Percentiles rank a stretch among this genome's conserved stretches.
Conservation (phyloP, 371 early-diverging fungal genomes). For the Zancudomyces culisetae region DNA sequence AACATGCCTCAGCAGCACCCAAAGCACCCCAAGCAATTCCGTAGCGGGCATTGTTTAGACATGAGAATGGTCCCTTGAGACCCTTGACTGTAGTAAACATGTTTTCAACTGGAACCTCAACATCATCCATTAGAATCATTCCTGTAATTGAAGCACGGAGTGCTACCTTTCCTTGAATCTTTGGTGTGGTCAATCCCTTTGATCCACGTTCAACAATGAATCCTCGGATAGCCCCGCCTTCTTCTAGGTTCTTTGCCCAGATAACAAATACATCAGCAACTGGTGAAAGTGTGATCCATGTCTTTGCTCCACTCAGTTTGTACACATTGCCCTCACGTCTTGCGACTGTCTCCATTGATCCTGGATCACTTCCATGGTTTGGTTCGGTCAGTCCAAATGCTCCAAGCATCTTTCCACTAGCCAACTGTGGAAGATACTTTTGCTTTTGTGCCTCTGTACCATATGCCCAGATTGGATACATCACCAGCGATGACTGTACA, state of each 20-base stretch:
- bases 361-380: constrained; percentile 94
- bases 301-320: constrained; percentile 79
- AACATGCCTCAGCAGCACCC: constrained; percentile 90
- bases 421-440: constrained; percentile 81
- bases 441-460: constrained; percentile 80
- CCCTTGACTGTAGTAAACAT: constrained; percentile 76
- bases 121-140: constrained; percentile 97
- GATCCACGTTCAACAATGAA: constrained; percentile 76
- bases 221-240: constrained; percentile 77
- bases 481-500: constrained; percentile 92
- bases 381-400: constrained; percentile 95
- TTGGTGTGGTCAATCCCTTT: constrained; percentile 69
- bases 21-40: constrained; percentile 96
- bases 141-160: constrained; percentile 89
- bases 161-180: constrained; percentile 88
- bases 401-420: constrained; percentile 74
- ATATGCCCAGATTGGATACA: constrained; percentile 92
- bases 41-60: constrained; percentile 92
- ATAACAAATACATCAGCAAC: constrained; percentile 93
- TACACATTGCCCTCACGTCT: constrained; percentile 36
- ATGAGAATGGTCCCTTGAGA: constrained; percentile 92
- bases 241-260: constrained; percentile 83
- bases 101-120: constrained; percentile 76
- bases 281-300: constrained; percentile 97
- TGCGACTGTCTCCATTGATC: constrained; percentile 83